phyloP scores from a whole-genome alignment of 1,284 basidiomycete species.

The Golubevia pallescens region DNA sequence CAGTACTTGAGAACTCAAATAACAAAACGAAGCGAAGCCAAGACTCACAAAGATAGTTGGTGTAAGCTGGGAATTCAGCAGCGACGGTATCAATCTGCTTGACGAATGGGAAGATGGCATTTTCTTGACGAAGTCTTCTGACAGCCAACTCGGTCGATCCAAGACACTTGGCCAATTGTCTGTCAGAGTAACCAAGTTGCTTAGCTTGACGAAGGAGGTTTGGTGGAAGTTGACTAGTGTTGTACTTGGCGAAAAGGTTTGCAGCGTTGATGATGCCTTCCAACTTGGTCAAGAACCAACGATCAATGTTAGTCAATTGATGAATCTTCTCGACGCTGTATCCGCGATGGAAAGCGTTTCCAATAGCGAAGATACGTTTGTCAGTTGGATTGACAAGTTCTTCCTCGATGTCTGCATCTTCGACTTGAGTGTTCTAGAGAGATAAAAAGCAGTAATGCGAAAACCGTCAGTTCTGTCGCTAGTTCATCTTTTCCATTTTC shows the following conservation, averaged over 20 bases:
- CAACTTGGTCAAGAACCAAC: constrained; percentile 93
- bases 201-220: constrained; percentile 82
- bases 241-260: constrained; percentile 70
- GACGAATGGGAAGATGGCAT: constrained; percentile 84
- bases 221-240: constrained; percentile 74
- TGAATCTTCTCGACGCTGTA: constrained; percentile 95
- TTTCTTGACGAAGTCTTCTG: constrained; percentile 82
- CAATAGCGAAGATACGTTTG: constrained; percentile 89
- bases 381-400: constrained; percentile 87
- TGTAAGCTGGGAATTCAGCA: constrained; percentile 97
- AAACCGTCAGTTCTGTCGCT: constrained; percentile 2
- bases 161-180: constrained; percentile 80
- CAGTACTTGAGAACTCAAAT: too few relatives aligned
- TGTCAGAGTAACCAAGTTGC: constrained; percentile 94
- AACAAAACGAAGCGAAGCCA: neutral
- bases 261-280: constrained; percentile 65
- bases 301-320: constrained; percentile 96
- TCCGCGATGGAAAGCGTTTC: constrained; percentile 83
- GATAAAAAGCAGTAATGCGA: neutral
- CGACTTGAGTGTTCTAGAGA: constrained; percentile 76
- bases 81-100: constrained; percentile 99
- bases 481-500: neutral
- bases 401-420: constrained; percentile 76
- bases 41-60: constrained; percentile 81
- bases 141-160: constrained; percentile 88